A percentile compares a stretch with the other conserved stretches of the same genome.
Evolutionary conservation across 73 alveolate genomes (phyloP).

Genomic region (Paraurostyla sp.): DNA sequence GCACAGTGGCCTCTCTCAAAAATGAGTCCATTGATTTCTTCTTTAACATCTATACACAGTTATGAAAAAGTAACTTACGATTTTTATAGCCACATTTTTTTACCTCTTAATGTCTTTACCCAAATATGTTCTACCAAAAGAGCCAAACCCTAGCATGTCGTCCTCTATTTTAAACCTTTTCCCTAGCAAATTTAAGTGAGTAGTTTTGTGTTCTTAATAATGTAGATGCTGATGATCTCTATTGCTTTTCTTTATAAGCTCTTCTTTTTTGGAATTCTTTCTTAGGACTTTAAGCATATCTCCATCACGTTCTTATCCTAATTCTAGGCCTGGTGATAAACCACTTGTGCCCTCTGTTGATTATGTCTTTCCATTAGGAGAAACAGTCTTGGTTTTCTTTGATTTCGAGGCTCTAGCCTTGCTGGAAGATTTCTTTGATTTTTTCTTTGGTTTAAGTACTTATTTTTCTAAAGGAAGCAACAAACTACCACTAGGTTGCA

Average conservation of each 20-base stretch:
- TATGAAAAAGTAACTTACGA: neutral
- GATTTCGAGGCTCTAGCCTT: neutral
- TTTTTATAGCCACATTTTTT: slow-evolving; percentile 28
- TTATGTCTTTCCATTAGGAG: neutral
- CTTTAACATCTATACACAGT: slow-evolving; percentile 9
- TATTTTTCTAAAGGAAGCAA: neutral
- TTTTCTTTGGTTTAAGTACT: neutral
- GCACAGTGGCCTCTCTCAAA: neutral
- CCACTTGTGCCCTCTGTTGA: slow-evolving; percentile 18
- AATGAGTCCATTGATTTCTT: slow-evolving; percentile 39
- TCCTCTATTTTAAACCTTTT: slow-evolving; percentile 19
- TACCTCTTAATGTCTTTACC: slow-evolving; percentile 10
- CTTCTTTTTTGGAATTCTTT: neutral
- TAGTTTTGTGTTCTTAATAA: neutral
- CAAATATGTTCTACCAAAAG: slow-evolving; percentile 41
- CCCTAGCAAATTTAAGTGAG: slow-evolving; percentile 23
- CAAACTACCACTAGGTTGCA: neutral
- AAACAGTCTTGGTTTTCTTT: neutral
- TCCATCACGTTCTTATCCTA: neutral
- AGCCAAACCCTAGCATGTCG: slow-evolving; percentile 40
- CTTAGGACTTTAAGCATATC: neutral
- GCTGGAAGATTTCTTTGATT: neutral
- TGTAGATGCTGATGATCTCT: neutral
- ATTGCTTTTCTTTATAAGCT: neutral
- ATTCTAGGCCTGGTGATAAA: neutral